Evolutionary conservation across 139 green algal species (phyloP).

Genomic region (Closterium sp.): DNA sequence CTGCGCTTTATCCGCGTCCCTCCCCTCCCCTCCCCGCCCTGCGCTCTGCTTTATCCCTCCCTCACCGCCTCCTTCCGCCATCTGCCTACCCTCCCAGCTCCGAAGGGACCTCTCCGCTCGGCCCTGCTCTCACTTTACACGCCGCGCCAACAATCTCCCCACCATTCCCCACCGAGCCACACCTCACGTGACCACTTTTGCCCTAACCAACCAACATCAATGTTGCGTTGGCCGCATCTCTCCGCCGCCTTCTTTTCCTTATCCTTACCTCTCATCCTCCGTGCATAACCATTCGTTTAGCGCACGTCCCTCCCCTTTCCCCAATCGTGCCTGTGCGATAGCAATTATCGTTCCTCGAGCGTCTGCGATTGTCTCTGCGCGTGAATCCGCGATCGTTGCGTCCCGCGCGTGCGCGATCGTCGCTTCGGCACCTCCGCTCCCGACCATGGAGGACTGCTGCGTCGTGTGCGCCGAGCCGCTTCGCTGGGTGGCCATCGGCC

Average conservation of each 20-base stretch:
- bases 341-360: not conserved
- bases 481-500: conserved; percentile 72
- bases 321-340: not conserved
- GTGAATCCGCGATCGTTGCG: not conserved
- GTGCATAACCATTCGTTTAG: not conserved
- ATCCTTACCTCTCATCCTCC: not conserved
- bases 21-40: no score
- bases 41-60: no score
- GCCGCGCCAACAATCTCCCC: not conserved
- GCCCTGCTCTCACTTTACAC: not conserved
- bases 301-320: not conserved
- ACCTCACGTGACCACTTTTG: no score
- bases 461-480: conserved; percentile 85
- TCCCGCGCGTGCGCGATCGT: not conserved
- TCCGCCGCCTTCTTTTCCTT: not conserved
- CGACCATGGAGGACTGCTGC: conserved; percentile 67
- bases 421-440: not conserved
- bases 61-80: not conserved
- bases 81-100: not conserved
- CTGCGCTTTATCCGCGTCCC: not conserved
- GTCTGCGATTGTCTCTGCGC: not conserved
- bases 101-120: not conserved
- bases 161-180: not conserved
- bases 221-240: not conserved
- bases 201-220: no score